Conservation (phyloP, 2,329 filamentous ascomycete genomes). For the Cercospora zeae-maydis region DNA sequence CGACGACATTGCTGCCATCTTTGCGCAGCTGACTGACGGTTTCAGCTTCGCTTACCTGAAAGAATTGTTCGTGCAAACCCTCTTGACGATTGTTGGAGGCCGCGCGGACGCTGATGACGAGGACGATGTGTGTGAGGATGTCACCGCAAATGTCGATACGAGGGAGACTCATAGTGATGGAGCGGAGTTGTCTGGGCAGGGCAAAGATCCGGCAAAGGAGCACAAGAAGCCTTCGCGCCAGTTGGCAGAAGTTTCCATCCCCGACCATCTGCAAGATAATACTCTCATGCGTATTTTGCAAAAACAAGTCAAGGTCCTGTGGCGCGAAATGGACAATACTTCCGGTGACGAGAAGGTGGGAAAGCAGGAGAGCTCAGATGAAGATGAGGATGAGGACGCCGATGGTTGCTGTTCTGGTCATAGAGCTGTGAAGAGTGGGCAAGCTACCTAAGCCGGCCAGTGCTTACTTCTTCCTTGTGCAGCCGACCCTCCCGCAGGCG, state of each 20-base stretch:
- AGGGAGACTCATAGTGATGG: constrained; percentile 13
- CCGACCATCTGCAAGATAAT: constrained; percentile 23
- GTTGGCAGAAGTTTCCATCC: constrained; percentile 22
- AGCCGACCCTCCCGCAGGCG: no score
- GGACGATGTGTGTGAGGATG: constrained; percentile 15
- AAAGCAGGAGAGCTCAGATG: neutral
- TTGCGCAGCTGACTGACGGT: constrained; percentile 58
- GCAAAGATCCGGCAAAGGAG: neutral
- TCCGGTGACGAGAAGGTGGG: constrained; percentile 19
- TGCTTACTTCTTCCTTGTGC: no score
- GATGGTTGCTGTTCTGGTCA: neutral
- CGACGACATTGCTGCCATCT: constrained; percentile 39
- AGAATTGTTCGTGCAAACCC: constrained; percentile 62
- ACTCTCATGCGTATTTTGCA: constrained; percentile 24
- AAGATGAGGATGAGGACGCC: neutral
- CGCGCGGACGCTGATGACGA: constrained; percentile 24
- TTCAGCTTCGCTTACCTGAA: constrained; percentile 68
- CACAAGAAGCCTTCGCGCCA: constrained; percentile 6
- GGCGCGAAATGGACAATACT: constrained; percentile 29
- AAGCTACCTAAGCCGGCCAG: neutral
- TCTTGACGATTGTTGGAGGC: constrained; percentile 51
- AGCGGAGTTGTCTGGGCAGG: neutral
- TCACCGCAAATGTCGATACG: constrained; percentile 14
- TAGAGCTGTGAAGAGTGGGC: neutral
- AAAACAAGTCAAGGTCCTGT: constrained; percentile 23